These are phyloP conservation scores for Sphaerulina vaccinii DNA, from an alignment of 2,329 filamentous ascomycete genomes.

Conservation along the genomic window DNA sequence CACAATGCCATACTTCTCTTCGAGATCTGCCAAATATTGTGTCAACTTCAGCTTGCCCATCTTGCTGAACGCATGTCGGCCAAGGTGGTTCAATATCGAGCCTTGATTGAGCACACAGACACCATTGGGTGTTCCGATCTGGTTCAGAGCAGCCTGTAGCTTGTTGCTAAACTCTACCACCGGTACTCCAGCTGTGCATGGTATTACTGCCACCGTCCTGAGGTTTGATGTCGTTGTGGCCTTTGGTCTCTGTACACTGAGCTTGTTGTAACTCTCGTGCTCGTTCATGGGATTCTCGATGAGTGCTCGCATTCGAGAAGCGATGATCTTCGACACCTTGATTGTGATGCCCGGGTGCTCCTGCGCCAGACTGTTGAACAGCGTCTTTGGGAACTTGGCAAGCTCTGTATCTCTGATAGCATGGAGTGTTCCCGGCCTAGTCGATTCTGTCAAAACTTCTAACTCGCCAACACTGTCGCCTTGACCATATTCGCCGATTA, in stretches of 20 bases:
- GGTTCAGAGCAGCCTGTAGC: slow-evolving; percentile 79
- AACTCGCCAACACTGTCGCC: slow-evolving; percentile 97
- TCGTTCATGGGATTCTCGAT: slow-evolving; percentile 73
- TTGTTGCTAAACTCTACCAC: slow-evolving; percentile 93
- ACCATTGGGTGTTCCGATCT: slow-evolving; percentile 85
- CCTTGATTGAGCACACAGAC: slow-evolving; percentile 91
- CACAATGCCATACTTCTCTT: slow-evolving; percentile 95
- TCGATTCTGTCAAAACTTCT: slow-evolving; percentile 93
- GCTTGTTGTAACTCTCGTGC: slow-evolving; percentile 42
- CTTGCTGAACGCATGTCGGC: slow-evolving; percentile 91
- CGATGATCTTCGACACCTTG: slow-evolving; percentile 98
- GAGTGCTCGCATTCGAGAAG: slow-evolving; percentile 85
- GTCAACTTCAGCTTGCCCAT: slow-evolving; percentile 96
- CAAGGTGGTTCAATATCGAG: slow-evolving; percentile 89
- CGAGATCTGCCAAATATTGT: slow-evolving; percentile 92
- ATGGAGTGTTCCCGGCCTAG: slow-evolving; percentile 84
- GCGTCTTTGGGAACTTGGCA: slow-evolving; percentile 88
- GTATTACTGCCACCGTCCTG: slow-evolving; percentile 86
- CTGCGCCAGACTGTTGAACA: slow-evolving; percentile 96
- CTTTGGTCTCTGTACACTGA: slow-evolving; percentile 56
- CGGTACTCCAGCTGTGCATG: slow-evolving; percentile 85
- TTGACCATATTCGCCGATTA: slow-evolving; percentile 90
- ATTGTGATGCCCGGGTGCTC: slow-evolving; percentile 98
- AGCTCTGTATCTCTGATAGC: slow-evolving; percentile 96
- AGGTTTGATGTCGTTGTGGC: slow-evolving; percentile 87